phyloP scores from a whole-genome alignment of 2,329 filamentous ascomycete species.

The Diplodia scrobiculata region DNA sequence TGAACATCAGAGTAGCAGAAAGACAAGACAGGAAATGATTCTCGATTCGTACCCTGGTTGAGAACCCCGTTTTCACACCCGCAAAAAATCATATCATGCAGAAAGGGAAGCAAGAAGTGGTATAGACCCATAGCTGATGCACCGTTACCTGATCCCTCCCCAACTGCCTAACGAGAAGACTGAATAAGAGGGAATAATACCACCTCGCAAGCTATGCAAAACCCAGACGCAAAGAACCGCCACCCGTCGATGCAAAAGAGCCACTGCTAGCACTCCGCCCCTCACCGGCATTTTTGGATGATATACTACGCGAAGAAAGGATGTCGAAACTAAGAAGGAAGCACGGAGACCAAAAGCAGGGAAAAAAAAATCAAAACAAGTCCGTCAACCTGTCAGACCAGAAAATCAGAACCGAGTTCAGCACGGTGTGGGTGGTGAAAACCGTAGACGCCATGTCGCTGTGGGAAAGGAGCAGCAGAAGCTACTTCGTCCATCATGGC shows the following conservation, averaged over 20 bases:
- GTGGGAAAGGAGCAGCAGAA: neutral
- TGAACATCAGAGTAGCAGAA: neutral
- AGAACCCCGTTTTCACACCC: neutral
- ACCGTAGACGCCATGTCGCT: neutral
- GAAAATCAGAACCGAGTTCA: neutral
- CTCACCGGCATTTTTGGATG: conserved; percentile 9
- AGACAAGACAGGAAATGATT: neutral
- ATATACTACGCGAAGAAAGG: conserved; percentile 15
- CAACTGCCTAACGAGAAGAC: neutral
- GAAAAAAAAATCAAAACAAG: conserved; percentile 1
- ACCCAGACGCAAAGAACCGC: neutral
- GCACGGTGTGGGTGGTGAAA: neutral
- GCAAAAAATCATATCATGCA: neutral
- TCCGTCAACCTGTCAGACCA: neutral
- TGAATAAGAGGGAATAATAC: conserved; percentile 8
- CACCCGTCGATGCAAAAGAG: neutral
- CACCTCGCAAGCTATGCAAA: conserved; percentile 26
- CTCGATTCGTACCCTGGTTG: neutral
- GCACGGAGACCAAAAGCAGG: neutral
- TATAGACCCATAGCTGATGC: conserved; percentile 13
- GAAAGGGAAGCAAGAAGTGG: conserved; percentile 1
- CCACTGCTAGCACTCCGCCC: neutral
- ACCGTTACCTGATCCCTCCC: neutral
- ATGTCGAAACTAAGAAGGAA: neutral
- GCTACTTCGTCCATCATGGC: neutral